Evolutionary conservation across 371 early-diverging fungal species (phyloP).

Genomic region (Mucor circinelloides): DNA sequence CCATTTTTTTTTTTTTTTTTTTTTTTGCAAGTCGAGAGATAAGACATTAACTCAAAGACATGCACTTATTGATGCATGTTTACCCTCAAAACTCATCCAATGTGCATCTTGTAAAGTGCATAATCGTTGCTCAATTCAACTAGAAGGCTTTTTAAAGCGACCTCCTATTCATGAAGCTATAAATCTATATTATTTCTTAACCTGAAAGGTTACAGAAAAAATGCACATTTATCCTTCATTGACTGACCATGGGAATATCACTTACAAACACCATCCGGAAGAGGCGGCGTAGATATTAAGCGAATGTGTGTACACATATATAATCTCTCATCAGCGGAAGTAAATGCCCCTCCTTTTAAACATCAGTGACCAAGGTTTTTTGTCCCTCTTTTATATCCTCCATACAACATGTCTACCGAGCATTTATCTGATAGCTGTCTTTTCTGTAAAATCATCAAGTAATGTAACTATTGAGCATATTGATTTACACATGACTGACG

Average conservation of each 20-base stretch:
- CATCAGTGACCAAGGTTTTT: neutral
- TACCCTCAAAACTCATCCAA: too few species aligned
- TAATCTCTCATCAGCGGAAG: neutral
- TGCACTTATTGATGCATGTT: too few species aligned
- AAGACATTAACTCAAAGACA: too few species aligned
- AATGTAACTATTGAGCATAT: neutral
- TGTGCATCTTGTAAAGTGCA: too few species aligned
- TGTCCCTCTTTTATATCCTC: neutral
- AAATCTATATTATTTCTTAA: too few species aligned
- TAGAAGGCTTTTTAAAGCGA: too few species aligned
- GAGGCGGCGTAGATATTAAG: slow-evolving; percentile 3
- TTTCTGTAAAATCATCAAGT: slow-evolving; percentile 90
- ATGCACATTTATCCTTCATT: too few species aligned
- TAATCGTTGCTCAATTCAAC: too few species aligned
- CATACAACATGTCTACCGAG: slow-evolving; percentile 12
- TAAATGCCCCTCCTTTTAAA: neutral
- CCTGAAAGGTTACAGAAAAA: too few species aligned
- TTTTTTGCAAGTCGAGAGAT: too few species aligned
- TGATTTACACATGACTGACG: neutral
- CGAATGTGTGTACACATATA: neutral
- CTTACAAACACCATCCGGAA: neutral
- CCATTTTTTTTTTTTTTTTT: too few species aligned
- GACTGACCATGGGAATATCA: neutral
- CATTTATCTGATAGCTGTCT: slow-evolving; percentile 68
- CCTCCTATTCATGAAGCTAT: too few species aligned